Conservation (phyloP, 345 rosid species). For the Lumnitzera littorea region DNA sequence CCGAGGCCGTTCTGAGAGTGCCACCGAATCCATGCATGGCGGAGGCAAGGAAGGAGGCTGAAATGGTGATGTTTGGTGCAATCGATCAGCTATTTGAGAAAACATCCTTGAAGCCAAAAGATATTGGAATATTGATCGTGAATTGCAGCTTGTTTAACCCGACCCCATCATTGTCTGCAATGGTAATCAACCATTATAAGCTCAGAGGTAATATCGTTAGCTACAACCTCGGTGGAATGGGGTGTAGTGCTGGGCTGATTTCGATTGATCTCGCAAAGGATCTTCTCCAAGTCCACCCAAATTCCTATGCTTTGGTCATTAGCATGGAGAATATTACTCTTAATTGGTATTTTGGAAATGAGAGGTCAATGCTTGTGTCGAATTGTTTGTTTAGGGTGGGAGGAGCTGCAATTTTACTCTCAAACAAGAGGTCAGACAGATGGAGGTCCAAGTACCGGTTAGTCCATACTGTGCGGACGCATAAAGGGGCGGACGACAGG, state of each 20-base stretch:
- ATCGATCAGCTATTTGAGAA: slow-evolving; percentile 39
- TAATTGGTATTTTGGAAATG: slow-evolving; percentile 49
- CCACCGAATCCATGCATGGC: slow-evolving; percentile 42
- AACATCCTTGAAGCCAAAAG: slow-evolving; percentile 33
- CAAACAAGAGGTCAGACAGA: slow-evolving; percentile 28
- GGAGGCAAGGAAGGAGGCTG: slow-evolving; percentile 46
- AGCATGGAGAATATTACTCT: slow-evolving; percentile 51
- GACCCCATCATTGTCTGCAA: slow-evolving; percentile 44
- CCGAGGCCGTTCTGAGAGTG: slow-evolving; percentile 25
- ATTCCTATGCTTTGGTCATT: slow-evolving; percentile 42
- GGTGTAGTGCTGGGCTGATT: slow-evolving; percentile 59
- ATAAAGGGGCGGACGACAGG: slow-evolving; percentile 46
- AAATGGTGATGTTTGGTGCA: slow-evolving; percentile 43
- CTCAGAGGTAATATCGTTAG: slow-evolving; percentile 41
- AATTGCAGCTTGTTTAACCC: slow-evolving; percentile 49
- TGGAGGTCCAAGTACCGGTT: slow-evolving; percentile 35
- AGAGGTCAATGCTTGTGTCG: slow-evolving; percentile 42
- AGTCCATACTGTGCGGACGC: slow-evolving; percentile 45
- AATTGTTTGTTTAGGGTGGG: slow-evolving; percentile 60
- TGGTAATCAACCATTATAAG: slow-evolving; percentile 42
- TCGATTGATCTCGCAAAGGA: slow-evolving; percentile 45
- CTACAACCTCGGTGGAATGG: slow-evolving; percentile 58
- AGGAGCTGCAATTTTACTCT: slow-evolving; percentile 46
- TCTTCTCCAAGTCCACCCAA: slow-evolving; percentile 42
- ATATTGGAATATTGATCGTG: slow-evolving; percentile 41